These are phyloP conservation scores for Leccinum subgranulosum DNA, from an alignment of 768 basidiomycete species.

Conservation along the genomic window DNA sequence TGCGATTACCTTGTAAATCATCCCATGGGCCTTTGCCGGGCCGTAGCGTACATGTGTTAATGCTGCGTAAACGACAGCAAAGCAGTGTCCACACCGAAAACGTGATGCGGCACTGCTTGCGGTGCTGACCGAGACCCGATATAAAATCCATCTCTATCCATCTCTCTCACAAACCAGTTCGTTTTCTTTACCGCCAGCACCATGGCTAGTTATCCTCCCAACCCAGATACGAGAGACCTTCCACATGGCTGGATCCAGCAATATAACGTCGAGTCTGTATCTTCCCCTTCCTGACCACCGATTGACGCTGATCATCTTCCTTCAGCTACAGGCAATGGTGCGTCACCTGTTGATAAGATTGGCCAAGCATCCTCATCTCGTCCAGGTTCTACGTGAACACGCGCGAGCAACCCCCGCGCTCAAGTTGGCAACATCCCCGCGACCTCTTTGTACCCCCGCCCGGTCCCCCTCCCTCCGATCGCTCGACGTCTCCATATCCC, in stretches of 20 bases:
- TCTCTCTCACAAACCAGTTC: slow-evolving; percentile 22
- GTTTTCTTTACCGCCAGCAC: slow-evolving; percentile 14
- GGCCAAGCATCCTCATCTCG: neutral
- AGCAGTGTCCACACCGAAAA: slow-evolving; percentile 29
- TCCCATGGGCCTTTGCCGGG: slow-evolving; percentile 5
- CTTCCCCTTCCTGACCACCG: slow-evolving; percentile 4
- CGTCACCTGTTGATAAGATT: slow-evolving; percentile 13
- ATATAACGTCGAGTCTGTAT: slow-evolving; percentile 62
- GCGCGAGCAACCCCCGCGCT: slow-evolving; percentile 53
- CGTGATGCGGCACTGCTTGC: slow-evolving; percentile 14
- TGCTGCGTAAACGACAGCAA: slow-evolving; percentile 28
- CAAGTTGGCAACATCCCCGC: slow-evolving; percentile 71
- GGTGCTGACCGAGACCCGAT: slow-evolving; percentile 1
- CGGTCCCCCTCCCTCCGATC: slow-evolving; percentile 46
- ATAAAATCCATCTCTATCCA: slow-evolving; percentile 22
- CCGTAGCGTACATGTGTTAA: slow-evolving; percentile 9
- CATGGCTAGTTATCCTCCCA: slow-evolving; percentile 45
- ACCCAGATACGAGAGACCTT: slow-evolving; percentile 57
- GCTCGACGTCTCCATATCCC: slow-evolving; percentile 32
- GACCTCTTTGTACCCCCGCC: slow-evolving; percentile 42
- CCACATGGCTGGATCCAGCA: slow-evolving; percentile 69
- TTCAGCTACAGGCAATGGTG: slow-evolving; percentile 66
- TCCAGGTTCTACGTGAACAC: slow-evolving; percentile 76
- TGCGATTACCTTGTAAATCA: slow-evolving; percentile 3
- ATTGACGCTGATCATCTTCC: slow-evolving; percentile 24